Evolutionary conservation across 495 filamentous ascomycete genomes (phyloP), one percentile per base, ranked within the genome.

Genomic region (Poronia punctata): DNA sequence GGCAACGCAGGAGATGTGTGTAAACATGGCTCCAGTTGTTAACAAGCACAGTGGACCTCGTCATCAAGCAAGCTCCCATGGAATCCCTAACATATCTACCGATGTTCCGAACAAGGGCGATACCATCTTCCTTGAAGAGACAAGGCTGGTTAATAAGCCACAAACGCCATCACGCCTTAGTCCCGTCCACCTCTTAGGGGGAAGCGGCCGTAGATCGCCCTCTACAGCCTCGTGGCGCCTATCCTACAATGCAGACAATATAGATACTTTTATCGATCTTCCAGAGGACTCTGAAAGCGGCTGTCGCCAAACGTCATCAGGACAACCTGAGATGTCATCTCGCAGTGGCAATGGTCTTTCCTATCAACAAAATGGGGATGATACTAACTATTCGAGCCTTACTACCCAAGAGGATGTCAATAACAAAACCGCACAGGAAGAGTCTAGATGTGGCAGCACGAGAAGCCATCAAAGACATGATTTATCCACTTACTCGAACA

Each of bases 211-310:
- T 38, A 52, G 38, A 15, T 56, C 60, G 1, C 56, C 57, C 3
- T 68, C 64, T 2, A 41, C 63, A 3, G 56, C 50, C 18, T 68
- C 64, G 24, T 65, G 60, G 64, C 40, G 61, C 21, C 58, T 64
- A 14, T 65, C 57, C 3, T 65, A 61, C 38, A 66, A 54, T 26
- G 50, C 56, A 9, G 53, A 53, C 10, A 61, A 64, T 24, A 55
- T 66, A n/a, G 49, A 49, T 10, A 48, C 15, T 14, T 59, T 50
- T 31, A 37, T 59, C 20, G 49, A 48, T 27, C 29, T 45, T 19
- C 33, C 39, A 19, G 46, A 50, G 22, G 41, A 44, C 7, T 8
- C 26, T 27, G 21, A 35, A 8, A 26, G 26, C 25, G 2, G 14
- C 10, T 31, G 26, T 45, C 27, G 26, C 4, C 27, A 18, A 37